A percentile compares a stretch with the other conserved stretches of the same genome.
phyloP scores from a whole-genome alignment of 2,329 filamentous ascomycete genomes.

The Coniochaeta sp. region DNA sequence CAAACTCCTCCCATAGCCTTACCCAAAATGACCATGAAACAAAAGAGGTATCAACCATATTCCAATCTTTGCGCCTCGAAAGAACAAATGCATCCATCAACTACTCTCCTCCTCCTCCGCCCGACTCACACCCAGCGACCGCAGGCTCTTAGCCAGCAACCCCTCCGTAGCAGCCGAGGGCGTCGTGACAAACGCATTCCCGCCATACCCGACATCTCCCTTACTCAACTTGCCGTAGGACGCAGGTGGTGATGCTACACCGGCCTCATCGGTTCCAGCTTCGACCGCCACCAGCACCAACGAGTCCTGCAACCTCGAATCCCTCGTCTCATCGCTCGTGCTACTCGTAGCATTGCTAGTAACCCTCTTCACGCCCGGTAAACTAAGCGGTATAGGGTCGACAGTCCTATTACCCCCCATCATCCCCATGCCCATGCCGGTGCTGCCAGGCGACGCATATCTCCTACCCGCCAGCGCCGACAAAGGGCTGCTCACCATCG shows the following conservation, averaged over 20 bases:
- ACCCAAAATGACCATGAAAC: too few species aligned
- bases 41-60: too few species aligned
- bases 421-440: slow-evolving; percentile 13
- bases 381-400: slow-evolving; percentile 45
- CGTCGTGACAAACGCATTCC: slow-evolving; percentile 38
- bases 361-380: slow-evolving; percentile 24
- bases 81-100: too few species aligned
- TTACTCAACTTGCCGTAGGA: slow-evolving; percentile 62
- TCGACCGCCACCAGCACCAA: not conserved
- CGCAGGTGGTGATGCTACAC: not conserved
- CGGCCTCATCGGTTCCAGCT: not conserved
- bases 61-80: too few species aligned
- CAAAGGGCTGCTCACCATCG: slow-evolving; percentile 5
- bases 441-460: slow-evolving; percentile 14
- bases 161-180: slow-evolving; percentile 47
- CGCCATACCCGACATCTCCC: slow-evolving; percentile 57
- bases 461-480: slow-evolving; percentile 6
- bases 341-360: slow-evolving; percentile 18
- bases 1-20: too few species aligned
- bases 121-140: slow-evolving; percentile 46
- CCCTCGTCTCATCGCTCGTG: slow-evolving; percentile 28
- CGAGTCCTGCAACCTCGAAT: slow-evolving; percentile 10
- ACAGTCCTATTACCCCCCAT: slow-evolving; percentile 26
- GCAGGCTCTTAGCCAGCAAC: slow-evolving; percentile 62
- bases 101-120: not conserved